These are phyloP conservation scores for Psidium friedrichsthalianum DNA, from an alignment of 345 rosid genomes.

Conservation along the genomic window DNA sequence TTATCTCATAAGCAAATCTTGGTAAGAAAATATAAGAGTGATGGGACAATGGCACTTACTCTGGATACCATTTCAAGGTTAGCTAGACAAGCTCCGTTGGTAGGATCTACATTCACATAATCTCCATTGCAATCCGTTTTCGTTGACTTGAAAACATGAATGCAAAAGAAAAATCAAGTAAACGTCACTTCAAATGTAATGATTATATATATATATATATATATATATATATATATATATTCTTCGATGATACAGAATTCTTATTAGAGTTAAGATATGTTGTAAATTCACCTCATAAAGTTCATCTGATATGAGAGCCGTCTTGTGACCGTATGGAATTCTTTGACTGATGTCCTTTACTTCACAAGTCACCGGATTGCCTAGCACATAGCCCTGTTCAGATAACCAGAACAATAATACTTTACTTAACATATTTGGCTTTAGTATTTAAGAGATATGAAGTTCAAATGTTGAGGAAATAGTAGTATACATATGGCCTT, in stretches of 20 bases:
- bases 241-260: no score
- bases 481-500: no score
- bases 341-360: not conserved
- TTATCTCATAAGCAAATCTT: not conserved
- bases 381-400: not conserved
- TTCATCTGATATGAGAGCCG: not conserved
- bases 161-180: not conserved
- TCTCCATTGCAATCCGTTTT: conserved; percentile 11
- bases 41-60: not conserved
- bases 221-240: no score
- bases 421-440: no score
- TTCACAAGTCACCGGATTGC: not conserved
- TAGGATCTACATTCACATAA: conserved; percentile 3
- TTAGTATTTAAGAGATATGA: no score
- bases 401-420: no score
- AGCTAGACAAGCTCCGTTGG: not conserved
- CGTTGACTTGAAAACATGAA: not conserved
- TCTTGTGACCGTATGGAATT: not conserved
- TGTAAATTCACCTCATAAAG: not conserved
- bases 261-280: no score
- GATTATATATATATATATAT: no score
- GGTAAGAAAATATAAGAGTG: not conserved
- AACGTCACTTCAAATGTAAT: no score
- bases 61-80: not conserved
- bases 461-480: not conserved